These are phyloP conservation scores for Tolypocladium sp. DNA, from an alignment of 2,329 filamentous ascomycete species.

Conservation along the genomic window DNA sequence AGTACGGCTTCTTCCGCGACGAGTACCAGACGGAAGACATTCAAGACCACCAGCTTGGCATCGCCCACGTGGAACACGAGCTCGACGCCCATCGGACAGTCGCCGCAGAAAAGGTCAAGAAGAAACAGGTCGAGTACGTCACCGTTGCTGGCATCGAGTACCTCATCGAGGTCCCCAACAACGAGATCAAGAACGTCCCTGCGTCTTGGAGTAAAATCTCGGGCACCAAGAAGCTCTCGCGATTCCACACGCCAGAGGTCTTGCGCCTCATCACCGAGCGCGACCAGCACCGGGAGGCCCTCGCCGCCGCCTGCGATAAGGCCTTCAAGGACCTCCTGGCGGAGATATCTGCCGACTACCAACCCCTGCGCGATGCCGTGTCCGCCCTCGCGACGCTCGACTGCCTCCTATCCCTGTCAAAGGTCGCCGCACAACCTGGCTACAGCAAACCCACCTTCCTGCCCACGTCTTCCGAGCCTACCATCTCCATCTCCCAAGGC, in stretches of 20 bases:
- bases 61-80: conserved; percentile 85
- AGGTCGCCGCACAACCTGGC: conserved; percentile 75
- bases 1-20: conserved; percentile 88
- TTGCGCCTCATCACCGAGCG: conserved; percentile 74
- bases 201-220: conserved; percentile 94
- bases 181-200: conserved; percentile 74
- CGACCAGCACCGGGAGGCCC: conserved; percentile 88
- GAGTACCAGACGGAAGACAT: conserved; percentile 83
- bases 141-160: conserved; percentile 90
- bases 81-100: conserved; percentile 66
- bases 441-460: conserved; percentile 71
- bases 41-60: conserved; percentile 78
- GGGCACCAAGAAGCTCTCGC: conserved; percentile 82
- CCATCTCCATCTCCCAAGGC: conserved; percentile 54
- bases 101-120: conserved; percentile 64
- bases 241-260: conserved; percentile 92
- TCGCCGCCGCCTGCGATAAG: conserved; percentile 82
- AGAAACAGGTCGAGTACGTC: conserved; percentile 63
- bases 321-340: conserved; percentile 67
- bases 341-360: conserved; percentile 75
- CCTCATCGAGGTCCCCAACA: conserved; percentile 82
- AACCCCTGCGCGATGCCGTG: conserved; percentile 80
- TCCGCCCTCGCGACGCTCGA: conserved; percentile 80
- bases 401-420: conserved; percentile 78
- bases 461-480: conserved; percentile 51